These are phyloP conservation scores for Prillingera fragicola DNA, from an alignment of 1,284 basidiomycete species.

Conservation along the genomic window DNA sequence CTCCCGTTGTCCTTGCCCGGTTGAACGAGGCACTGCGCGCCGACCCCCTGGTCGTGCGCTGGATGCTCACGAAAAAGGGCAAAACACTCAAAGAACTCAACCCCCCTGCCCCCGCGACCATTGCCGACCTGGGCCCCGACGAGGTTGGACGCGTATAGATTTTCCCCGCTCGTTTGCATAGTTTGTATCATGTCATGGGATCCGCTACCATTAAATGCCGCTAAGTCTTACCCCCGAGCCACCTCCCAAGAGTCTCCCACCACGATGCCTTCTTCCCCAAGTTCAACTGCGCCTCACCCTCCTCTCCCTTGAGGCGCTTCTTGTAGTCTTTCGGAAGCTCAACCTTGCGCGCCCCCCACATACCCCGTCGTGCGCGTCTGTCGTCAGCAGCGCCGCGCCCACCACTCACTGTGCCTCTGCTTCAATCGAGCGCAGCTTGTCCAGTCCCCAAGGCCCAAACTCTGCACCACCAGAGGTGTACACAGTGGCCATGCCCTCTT, in stretches of 20 bases:
- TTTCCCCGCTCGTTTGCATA: no score
- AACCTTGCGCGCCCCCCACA: conserved; percentile 59
- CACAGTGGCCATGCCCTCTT: conserved; percentile 64
- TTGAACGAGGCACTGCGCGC: conserved; percentile 41
- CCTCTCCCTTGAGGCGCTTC: conserved; percentile 50
- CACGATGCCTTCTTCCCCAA: neutral
- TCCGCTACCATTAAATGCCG: neutral
- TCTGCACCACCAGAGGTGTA: conserved; percentile 73
- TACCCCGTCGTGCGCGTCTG: conserved; percentile 58
- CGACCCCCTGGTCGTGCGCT: conserved; percentile 43
- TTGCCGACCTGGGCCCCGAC: no score
- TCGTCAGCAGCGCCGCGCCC: conserved; percentile 4
- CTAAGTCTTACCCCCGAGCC: conserved; percentile 17
- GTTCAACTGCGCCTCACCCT: conserved; percentile 7
- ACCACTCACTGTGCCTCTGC: conserved; percentile 60
- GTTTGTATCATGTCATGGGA: neutral
- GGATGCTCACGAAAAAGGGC: conserved; percentile 21
- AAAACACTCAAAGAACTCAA: conserved; percentile 10
- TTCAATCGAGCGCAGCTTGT: conserved; percentile 58
- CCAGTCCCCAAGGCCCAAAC: conserved; percentile 64
- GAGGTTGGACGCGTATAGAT: no score
- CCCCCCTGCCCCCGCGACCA: conserved; percentile 10
- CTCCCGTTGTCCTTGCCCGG: conserved; percentile 40
- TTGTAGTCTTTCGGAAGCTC: conserved; percentile 79
- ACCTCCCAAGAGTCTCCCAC: conserved; percentile 13